phyloP scores from a whole-genome alignment of 78 protist genomes.

The Parvularia atlantis region DNA sequence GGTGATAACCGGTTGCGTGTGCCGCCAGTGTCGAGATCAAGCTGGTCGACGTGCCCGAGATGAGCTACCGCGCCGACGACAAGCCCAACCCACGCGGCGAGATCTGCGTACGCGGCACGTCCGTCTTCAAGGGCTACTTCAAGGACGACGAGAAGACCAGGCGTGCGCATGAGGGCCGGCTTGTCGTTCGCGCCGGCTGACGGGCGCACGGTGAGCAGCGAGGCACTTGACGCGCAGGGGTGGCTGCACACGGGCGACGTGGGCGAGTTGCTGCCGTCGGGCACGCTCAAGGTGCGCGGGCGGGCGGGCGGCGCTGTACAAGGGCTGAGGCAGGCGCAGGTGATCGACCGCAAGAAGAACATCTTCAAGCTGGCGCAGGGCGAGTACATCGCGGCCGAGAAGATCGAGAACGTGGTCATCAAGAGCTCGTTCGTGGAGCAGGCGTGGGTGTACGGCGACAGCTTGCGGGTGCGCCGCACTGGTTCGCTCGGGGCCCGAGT shows the following conservation, averaged over 20 bases:
- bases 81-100: conserved; percentile 73
- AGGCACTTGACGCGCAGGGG: conserved; percentile 68
- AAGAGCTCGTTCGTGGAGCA: no score
- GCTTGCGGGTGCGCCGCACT: no score
- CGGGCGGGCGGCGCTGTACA: conserved; percentile 49
- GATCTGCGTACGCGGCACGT: conserved; percentile 77
- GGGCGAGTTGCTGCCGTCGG: conserved; percentile 36
- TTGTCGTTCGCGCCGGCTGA: neutral
- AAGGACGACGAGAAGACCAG: conserved; percentile 73
- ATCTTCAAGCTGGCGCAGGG: conserved; percentile 72
- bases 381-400: conserved; percentile 72
- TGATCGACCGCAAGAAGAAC: conserved; percentile 90
- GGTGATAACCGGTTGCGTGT: no score
- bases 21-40: conserved; percentile 48
- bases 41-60: conserved; percentile 76
- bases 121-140: conserved; percentile 79
- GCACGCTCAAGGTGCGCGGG: conserved; percentile 5
- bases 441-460: conserved; percentile 7
- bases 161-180: neutral
- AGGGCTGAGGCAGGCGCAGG: no score
- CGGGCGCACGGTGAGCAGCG: conserved; percentile 12
- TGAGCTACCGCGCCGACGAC: conserved; percentile 55
- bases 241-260: conserved; percentile 97
- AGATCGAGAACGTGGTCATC: no score
- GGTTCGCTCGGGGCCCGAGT: no score